Conservation (phyloP, 768 basidiomycete species). For the Trametes cinnabarina region DNA sequence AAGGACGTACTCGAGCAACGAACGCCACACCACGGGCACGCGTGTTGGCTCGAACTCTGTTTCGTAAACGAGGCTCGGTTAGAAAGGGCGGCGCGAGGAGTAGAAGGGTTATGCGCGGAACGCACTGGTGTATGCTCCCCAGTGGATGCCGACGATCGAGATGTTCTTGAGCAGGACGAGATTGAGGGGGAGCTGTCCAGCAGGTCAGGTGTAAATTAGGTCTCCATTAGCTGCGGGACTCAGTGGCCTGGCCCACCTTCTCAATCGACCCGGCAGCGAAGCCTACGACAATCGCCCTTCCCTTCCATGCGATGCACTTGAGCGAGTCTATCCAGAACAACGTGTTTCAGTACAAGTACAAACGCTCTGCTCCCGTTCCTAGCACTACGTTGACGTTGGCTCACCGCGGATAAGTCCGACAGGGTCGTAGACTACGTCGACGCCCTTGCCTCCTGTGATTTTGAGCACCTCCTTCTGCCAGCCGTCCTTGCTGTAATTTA, state of each 20-base stretch:
- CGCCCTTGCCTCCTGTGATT: slow-evolving; percentile 82
- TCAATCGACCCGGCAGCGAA: slow-evolving; percentile 86
- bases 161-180: slow-evolving; percentile 38
- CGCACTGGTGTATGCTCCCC: slow-evolving; percentile 79
- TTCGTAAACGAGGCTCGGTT: neutral
- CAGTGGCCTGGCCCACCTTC: slow-evolving; percentile 47
- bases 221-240: neutral
- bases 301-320: slow-evolving; percentile 95
- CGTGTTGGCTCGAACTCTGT: slow-evolving; percentile 65
- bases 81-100: too few relatives aligned
- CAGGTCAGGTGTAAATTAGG: neutral
- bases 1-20: slow-evolving; percentile 55
- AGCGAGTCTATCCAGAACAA: slow-evolving; percentile 57
- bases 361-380: neutral
- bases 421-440: slow-evolving; percentile 84
- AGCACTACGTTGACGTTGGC: neutral
- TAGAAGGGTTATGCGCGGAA: too few relatives aligned
- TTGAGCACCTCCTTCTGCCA: slow-evolving; percentile 92
- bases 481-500: slow-evolving; percentile 73
- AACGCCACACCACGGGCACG: slow-evolving; percentile 69
- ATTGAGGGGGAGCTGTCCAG: slow-evolving; percentile 73
- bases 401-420: slow-evolving; percentile 73
- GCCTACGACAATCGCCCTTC: slow-evolving; percentile 89
- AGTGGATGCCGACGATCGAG: slow-evolving; percentile 79
- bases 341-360: neutral